These are phyloP conservation scores for Aspergillus novofumigatus DNA, from an alignment of 2,329 filamentous ascomycete genomes.

Conservation along the genomic window DNA sequence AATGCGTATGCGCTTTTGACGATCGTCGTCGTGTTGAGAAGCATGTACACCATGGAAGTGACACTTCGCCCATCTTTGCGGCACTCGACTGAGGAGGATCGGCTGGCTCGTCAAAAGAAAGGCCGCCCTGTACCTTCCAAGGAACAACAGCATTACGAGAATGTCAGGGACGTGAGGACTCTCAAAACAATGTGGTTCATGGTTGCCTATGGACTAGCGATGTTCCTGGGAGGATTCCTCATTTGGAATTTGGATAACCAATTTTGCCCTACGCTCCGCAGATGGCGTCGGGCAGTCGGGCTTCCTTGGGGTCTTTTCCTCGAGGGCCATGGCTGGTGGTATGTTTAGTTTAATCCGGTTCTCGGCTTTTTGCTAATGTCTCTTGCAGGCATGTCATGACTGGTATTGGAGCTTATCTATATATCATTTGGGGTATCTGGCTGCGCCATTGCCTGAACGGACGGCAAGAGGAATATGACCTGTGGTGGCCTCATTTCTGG, in stretches of 20 bases:
- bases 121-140: conserved; percentile 40
- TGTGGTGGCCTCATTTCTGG: conserved; percentile 64
- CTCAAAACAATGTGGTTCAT: conserved; percentile 71
- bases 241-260: conserved; percentile 77
- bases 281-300: conserved; percentile 63
- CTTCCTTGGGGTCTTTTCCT: conserved; percentile 77
- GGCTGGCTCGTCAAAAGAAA: conserved; percentile 34
- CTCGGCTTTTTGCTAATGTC: conserved; percentile 12
- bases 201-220: conserved; percentile 62
- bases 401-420: conserved; percentile 75
- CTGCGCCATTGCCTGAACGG: conserved; percentile 71
- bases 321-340: conserved; percentile 71
- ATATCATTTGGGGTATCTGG: conserved; percentile 81
- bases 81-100: conserved; percentile 43
- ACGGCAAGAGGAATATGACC: conserved; percentile 64
- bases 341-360: conserved; percentile 22
- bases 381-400: conserved; percentile 68
- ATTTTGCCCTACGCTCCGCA: conserved; percentile 64
- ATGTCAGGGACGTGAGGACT: conserved; percentile 54
- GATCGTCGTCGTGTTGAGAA: conserved; percentile 63
- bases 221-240: conserved; percentile 70
- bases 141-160: conserved; percentile 46
- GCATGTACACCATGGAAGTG: conserved; percentile 72
- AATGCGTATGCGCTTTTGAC: conserved; percentile 72
- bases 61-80: conserved; percentile 58